These are phyloP conservation scores for Moesziomyces parantarcticus DNA, from an alignment of 1,284 basidiomycete species.

Conservation along the genomic window DNA sequence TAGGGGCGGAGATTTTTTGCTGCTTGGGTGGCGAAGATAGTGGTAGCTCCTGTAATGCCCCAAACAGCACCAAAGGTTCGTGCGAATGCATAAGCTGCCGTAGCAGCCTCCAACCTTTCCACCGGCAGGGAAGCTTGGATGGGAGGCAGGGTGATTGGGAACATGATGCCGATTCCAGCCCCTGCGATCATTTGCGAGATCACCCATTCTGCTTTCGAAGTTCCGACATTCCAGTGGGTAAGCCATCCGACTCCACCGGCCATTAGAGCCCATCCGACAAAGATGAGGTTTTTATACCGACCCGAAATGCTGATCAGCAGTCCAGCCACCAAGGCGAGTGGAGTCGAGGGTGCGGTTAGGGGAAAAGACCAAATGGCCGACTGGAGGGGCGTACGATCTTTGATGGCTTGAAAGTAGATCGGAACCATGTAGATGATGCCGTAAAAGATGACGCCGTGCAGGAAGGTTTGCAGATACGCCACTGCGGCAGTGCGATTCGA, in stretches of 20 bases:
- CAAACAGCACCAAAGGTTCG: slow-evolving; percentile 50
- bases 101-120: slow-evolving; percentile 37
- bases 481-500: slow-evolving; percentile 56
- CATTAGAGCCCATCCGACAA: slow-evolving; percentile 64
- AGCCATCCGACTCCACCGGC: slow-evolving; percentile 60
- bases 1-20: slow-evolving; percentile 11
- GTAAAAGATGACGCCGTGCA: slow-evolving; percentile 63
- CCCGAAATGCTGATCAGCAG: slow-evolving; percentile 55
- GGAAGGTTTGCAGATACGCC: slow-evolving; percentile 65
- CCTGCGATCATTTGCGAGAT: slow-evolving; percentile 64
- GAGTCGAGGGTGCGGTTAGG: slow-evolving; percentile 48
- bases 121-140: slow-evolving; percentile 46
- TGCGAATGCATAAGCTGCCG: slow-evolving; percentile 47
- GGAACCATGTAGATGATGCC: slow-evolving; percentile 57
- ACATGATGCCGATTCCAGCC: slow-evolving; percentile 45
- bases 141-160: slow-evolving; percentile 47
- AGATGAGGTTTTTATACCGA: slow-evolving; percentile 62
- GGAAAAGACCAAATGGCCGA: slow-evolving; percentile 70
- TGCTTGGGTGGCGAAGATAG: slow-evolving; percentile 41
- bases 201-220: slow-evolving; percentile 61
- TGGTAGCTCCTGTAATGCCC: slow-evolving; percentile 49
- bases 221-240: slow-evolving; percentile 67
- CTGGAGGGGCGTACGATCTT: slow-evolving; percentile 69
- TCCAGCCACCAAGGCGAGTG: slow-evolving; percentile 49
- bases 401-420: slow-evolving; percentile 72